phyloP scores from a whole-genome alignment of 768 basidiomycete species.

The Tulasnella sp. region DNA sequence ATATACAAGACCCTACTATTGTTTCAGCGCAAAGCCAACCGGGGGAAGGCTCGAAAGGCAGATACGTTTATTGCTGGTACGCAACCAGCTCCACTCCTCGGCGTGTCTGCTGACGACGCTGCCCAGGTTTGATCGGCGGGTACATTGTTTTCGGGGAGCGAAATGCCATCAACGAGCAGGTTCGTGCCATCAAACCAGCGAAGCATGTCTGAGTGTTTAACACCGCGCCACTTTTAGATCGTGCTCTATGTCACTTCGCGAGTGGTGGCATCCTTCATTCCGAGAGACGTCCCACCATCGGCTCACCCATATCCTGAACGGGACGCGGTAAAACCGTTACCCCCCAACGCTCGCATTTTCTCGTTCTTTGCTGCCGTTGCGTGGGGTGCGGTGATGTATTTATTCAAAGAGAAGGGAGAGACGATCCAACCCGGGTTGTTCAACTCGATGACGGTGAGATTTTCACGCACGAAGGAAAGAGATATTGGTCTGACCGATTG shows the following conservation, averaged over 20 bases:
- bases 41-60: conserved; percentile 75
- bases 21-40: conserved; percentile 77
- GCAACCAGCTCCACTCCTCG: background rate
- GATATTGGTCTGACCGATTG: background rate
- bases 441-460: conserved; percentile 70
- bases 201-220: background rate
- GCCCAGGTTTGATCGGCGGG: conserved; percentile 75
- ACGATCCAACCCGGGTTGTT: conserved; percentile 98
- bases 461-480: background rate
- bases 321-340: conserved; percentile 57
- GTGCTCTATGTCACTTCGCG: conserved; percentile 95
- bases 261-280: conserved; percentile 88
- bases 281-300: conserved; percentile 60
- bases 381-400: conserved; percentile 98
- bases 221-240: conserved; percentile 60
- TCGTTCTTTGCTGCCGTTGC: conserved; percentile 82
- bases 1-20: conserved; percentile 87
- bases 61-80: conserved; percentile 87
- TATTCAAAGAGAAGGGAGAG: conserved; percentile 85
- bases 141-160: conserved; percentile 86
- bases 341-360: conserved; percentile 85
- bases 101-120: background rate
- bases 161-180: conserved; percentile 90
- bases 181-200: conserved; percentile 40
- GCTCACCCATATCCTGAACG: conserved; percentile 43